Evolutionary conservation across 2,329 filamentous ascomycete genomes (phyloP), one percentile per base, ranked within the genome.

Genomic region (Tolypocladium nubicola): DNA sequence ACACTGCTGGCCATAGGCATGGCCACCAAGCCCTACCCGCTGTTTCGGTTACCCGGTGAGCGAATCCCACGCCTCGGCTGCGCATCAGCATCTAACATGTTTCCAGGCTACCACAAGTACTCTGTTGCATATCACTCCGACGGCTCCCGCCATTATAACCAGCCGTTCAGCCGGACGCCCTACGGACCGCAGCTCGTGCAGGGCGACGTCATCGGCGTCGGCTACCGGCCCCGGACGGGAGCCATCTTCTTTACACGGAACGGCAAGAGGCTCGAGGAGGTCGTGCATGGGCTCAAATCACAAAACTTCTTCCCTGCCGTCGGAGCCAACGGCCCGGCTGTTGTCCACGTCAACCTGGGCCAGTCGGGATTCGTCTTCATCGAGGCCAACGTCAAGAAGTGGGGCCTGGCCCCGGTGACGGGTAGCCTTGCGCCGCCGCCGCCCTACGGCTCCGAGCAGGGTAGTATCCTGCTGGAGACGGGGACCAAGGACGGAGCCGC

Each of bases 361-460:
- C 94, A 99, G 71, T 90, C 94, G 68, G 94, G 94, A 39, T 99
- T 97, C 68, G 94, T 99, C 53, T 99, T 97, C 68, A 97, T 99
- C 65, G 94, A 99, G 74, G 94, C 93, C 61, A 99, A 99, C 67
- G 94, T 99, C 60, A 99, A 99, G 84, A 99, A 97, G 79, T 99
- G 94, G 94, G 94, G 94, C 2, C 78, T 99, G 57, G 94, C 94
- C 53, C 94, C 94, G 6, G 95, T 95, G 82, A 97, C 90, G 1
- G 94, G 94, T 59, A 96, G 90, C 67, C 79, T 99, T 59, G 94
- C 94, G 35, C 94, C 94, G 19, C 94, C 94, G 49, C 94, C 94
- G 54, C 94, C 94, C 1, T 99, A 99, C 69, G 94, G 94, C 53
- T 96, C 90, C 61, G 94, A 97, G 74, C 91, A 96, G 73, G 94